Base-by-base conservation (phyloP, 164 flowering plant genomes). In the Vitis amurensis region DNA sequence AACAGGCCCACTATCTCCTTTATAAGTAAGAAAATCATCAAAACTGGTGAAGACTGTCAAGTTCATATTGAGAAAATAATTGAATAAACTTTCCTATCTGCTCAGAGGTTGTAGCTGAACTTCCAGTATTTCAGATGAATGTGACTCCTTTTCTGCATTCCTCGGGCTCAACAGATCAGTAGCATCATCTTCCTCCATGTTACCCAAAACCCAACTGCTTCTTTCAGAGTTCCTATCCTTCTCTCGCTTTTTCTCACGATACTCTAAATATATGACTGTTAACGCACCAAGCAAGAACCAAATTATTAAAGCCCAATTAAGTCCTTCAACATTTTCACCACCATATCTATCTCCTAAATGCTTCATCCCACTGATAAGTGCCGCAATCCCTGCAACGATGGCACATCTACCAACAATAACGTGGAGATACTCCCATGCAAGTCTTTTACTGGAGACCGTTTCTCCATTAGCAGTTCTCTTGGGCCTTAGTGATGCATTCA, bases 271-370 rank as follows among this genome's bases (percentile, higher is more conserved):
- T 17, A 88, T 16, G 12, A 83, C 89, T 15, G 76, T 57, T 61
- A 87, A 70, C 29, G 77, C 90, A 66, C 82, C 89, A 23, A 88
- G n/a, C 68, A 87, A 71, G 80, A 93, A 82, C 98, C 99, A 95
- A 31, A 74, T 6, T 15, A 90, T 77, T 62, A 95, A 67, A 63
- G 98, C 98, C 93, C 87, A 86, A 27, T 69, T 84, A 47, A 93
- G 90, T 51, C 91, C 92, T 31, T 71, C 83, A 63, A 81, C 87
- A 71, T 90, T 81, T 76, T 91, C 97, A 44, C 77, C 81, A 11
- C 85, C 93, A 75, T 95, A 93, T 76, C 97, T 84, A 9, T 91
- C 93, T 62, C 97, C 97, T 74, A 93, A 83, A 79, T 91, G 99
- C 74, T 83, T 90, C 96, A 95, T 79, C 53, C 99, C 99, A 68